phyloP scores from a whole-genome alignment of 768 basidiomycete species.

The Amanita jacksonii region DNA sequence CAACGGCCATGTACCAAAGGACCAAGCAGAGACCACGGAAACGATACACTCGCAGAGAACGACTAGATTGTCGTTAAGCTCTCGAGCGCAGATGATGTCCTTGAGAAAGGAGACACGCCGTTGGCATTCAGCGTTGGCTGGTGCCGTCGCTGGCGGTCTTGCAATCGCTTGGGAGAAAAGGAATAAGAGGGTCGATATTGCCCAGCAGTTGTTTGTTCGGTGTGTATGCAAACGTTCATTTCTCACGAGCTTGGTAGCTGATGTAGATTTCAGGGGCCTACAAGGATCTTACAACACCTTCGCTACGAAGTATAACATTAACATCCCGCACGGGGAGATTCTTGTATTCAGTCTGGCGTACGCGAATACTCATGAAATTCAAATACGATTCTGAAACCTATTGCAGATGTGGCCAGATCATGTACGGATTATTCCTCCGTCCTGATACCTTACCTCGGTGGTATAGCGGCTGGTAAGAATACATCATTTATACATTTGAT shows the following conservation, averaged over 20 bases:
- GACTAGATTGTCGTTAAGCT: constrained; percentile 51
- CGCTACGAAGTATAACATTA: constrained; percentile 54
- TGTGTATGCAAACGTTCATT: constrained; percentile 20
- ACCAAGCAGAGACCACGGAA: constrained; percentile 18
- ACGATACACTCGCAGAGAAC: constrained; percentile 25
- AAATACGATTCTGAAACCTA: neutral
- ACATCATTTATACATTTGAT: neutral
- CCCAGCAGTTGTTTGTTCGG: constrained; percentile 89
- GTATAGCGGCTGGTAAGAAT: constrained; percentile 60
- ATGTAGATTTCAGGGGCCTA: constrained; percentile 49
- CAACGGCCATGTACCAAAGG: constrained; percentile 17
- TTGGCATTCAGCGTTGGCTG: constrained; percentile 79
- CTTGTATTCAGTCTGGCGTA: constrained; percentile 73
- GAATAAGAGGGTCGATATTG: constrained; percentile 54
- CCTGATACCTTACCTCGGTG: constrained; percentile 80
- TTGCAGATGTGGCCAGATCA: constrained; percentile 72
- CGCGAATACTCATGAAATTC: constrained; percentile 14
- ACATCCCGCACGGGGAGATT: constrained; percentile 75
- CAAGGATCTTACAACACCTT: constrained; percentile 85
- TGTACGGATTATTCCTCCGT: constrained; percentile 67
- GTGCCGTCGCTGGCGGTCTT: constrained; percentile 61
- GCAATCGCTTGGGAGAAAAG: constrained; percentile 73
- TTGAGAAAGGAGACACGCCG: constrained; percentile 55
- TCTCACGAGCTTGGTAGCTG: neutral
- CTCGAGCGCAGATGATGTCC: constrained; percentile 53